phyloP scores from a whole-genome alignment of 1,139 yeast species.

The Hyphopichia wangnamkhiaoensis region DNA sequence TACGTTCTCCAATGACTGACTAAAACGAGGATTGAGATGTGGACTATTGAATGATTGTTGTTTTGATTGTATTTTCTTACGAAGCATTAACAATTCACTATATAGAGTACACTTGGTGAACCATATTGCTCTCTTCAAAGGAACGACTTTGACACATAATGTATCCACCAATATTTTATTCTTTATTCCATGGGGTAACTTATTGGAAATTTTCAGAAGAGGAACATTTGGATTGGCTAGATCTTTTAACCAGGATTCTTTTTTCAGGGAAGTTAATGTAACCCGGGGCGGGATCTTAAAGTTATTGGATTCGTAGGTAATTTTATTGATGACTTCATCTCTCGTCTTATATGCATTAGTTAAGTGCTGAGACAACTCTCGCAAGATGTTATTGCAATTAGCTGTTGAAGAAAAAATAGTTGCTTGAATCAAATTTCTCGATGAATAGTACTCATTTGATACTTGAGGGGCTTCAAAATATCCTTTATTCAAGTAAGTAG shows the following conservation, averaged over 20 bases:
- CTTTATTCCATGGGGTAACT: slow-evolving; percentile 90
- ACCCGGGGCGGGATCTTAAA: slow-evolving; percentile 85
- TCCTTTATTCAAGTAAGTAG: slow-evolving; percentile 42
- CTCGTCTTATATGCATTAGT: slow-evolving; percentile 62
- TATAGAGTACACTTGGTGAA: slow-evolving; percentile 82
- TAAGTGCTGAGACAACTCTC: slow-evolving; percentile 50
- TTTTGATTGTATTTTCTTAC: slow-evolving; percentile 44
- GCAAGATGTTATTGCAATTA: slow-evolving; percentile 38
- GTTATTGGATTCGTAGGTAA: slow-evolving; percentile 50
- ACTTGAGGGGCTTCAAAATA: slow-evolving; percentile 61
- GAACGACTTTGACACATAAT: slow-evolving; percentile 64
- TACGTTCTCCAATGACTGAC: slow-evolving; percentile 26
- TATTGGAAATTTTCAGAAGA: slow-evolving; percentile 64
- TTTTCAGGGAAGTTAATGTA: slow-evolving; percentile 81
- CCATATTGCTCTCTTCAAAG: slow-evolving; percentile 84
- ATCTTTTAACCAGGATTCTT: slow-evolving; percentile 83
- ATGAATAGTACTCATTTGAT: slow-evolving; percentile 48
- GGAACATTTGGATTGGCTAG: slow-evolving; percentile 70
- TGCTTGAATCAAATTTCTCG: slow-evolving; percentile 53
- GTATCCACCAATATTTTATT: slow-evolving; percentile 73
- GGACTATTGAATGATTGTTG: slow-evolving; percentile 13
- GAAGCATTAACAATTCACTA: slow-evolving; percentile 72
- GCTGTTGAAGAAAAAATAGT: slow-evolving; percentile 41
- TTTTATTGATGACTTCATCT: slow-evolving; percentile 66
- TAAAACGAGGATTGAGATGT: slow-evolving; percentile 8